These are phyloP conservation scores for Strobilomyces echinocephalus DNA, from an alignment of 768 basidiomycete species.

Conservation along the genomic window DNA sequence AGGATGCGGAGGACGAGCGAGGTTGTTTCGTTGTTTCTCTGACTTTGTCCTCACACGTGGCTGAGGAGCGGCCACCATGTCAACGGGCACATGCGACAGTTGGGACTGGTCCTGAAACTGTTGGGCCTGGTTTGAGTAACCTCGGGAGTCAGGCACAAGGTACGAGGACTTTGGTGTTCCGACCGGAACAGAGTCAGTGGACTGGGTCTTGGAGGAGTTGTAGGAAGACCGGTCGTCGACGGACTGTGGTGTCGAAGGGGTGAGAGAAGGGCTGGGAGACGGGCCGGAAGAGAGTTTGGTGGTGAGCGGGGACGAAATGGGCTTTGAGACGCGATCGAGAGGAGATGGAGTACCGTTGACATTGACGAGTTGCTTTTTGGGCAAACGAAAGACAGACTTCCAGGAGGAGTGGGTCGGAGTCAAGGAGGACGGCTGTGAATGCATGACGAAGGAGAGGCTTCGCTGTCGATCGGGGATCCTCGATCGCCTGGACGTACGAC, in stretches of 20 bases:
- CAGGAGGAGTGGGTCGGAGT: conserved; percentile 38
- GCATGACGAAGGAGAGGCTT: conserved; percentile 20
- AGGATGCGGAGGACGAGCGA: conserved; percentile 44
- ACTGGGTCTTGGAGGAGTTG: conserved; percentile 73
- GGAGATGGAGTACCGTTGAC: conserved; percentile 37
- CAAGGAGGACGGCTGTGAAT: conserved; percentile 20
- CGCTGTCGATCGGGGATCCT: conserved; percentile 24
- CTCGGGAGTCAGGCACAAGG: conserved; percentile 27
- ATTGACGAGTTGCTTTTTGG: conserved; percentile 47
- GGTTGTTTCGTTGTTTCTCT: conserved; percentile 43
- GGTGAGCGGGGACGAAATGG: conserved; percentile 25
- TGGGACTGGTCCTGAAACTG: conserved; percentile 8
- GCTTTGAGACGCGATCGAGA: conserved; percentile 42
- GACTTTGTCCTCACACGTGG: conserved; percentile 40
- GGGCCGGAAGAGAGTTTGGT: conserved; percentile 22
- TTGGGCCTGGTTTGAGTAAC: conserved; percentile 8
- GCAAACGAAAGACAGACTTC: conserved; percentile 74
- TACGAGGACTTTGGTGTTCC: conserved; percentile 28
- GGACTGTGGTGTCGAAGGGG: conserved; percentile 51
- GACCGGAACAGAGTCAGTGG: conserved; percentile 59
- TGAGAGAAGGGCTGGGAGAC: conserved; percentile 45
- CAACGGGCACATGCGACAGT: conserved; percentile 4
- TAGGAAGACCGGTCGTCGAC: conserved; percentile 65
- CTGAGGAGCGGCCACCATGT: conserved; percentile 22
- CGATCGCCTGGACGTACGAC: conserved; percentile 11